Evolutionary conservation across 225 moss, liverwort and hornwort genomes (phyloP).

Genomic region (Bryoerythrophyllum caledonicum): DNA sequence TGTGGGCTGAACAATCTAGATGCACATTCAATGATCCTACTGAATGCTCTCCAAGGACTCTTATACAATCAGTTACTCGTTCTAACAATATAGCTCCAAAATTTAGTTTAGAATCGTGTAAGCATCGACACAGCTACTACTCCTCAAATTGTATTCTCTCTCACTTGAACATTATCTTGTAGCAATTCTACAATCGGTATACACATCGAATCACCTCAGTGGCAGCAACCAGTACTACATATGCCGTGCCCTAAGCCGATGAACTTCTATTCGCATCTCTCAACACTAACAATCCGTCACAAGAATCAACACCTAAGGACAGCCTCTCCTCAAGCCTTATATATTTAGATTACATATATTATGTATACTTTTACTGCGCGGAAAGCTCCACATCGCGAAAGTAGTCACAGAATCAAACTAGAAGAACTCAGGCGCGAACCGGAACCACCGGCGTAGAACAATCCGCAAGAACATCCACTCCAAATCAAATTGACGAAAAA

Average conservation of each 20-base stretch:
- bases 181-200: neutral
- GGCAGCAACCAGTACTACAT: neutral
- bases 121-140: neutral
- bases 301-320: neutral
- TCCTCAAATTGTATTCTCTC: neutral
- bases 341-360: neutral
- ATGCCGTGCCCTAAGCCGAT: neutral
- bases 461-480: neutral
- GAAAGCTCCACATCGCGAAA: neutral
- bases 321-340: neutral
- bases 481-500: neutral
- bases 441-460: neutral
- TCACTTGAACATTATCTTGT: neutral
- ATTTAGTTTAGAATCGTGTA: neutral
- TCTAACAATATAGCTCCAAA: neutral
- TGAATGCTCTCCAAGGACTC: neutral
- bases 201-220: neutral
- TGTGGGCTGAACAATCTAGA: neutral
- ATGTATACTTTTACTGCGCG: neutral
- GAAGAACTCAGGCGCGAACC: neutral
- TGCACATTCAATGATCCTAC: conserved; percentile 7
- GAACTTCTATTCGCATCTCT: neutral
- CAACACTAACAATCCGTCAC: neutral
- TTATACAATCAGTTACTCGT: neutral
- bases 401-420: conserved; percentile 9